Base-by-base conservation (phyloP, 345 rosid genomes). In the Populus simonii region DNA sequence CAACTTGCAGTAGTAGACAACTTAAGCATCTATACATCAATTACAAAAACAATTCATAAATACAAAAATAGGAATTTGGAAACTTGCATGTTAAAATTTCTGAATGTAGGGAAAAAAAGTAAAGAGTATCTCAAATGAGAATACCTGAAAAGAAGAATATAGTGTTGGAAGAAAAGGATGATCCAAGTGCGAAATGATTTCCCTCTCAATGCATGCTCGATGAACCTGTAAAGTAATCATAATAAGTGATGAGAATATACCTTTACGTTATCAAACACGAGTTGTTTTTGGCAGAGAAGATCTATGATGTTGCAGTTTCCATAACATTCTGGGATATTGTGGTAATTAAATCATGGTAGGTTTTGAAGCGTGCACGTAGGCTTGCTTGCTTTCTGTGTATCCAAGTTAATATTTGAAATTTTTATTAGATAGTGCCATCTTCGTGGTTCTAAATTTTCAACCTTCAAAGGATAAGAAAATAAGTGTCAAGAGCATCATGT, bases 111-210 rank as follows among this genome's bases (percentile, higher is more conserved):
- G 61, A 20, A 17, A 41, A 78, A 73, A 70, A 41, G 45, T 41
- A 41, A 0, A 63, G 47, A 59, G 22, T 31, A 39, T 38, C 47
- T 73, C 71, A 66, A 59, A 79, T 33, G 16, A 80, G 74, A 70
- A 68, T 68, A 96, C 99, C 99, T 96, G 90, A 88, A 96, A 96
- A 61, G 99, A 96, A 70, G 94, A 74, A 71, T 93, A 96, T 43
- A 93, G 89, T 12, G 98, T 84, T 51, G 99, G 99, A 81, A 92
- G 96, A 79, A 96, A 96, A 71, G 99, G 98, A 86, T 96, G 98
- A 85, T 96, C 99, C 81, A 96, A 83, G 79, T 81, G 89, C 22
- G 97, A 87, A 80, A 91, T 92, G 51, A 96, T 96, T 84, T 93
- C 99, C 85, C 98, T 89, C 88, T 96, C 99, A 73, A 89, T 79